Base-by-base conservation (phyloP, 1,284 basidiomycete species). In the Cerioporus squamosus region DNA sequence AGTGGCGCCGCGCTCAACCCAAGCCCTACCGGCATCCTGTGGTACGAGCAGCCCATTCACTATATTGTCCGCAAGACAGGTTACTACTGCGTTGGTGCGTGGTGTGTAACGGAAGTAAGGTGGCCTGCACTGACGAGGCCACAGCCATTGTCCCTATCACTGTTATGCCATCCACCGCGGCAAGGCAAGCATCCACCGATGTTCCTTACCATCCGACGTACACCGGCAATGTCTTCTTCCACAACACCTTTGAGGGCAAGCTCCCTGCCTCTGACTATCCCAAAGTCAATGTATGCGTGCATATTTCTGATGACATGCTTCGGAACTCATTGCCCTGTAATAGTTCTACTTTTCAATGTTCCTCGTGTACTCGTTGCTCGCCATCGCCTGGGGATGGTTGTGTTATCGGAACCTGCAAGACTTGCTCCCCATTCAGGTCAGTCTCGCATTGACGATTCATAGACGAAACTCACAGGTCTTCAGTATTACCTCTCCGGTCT, bases 401-500 rank as follows among this genome's bases (percentile, higher is more conserved):
- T 98, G 94, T 72, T 91, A 89, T 72, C 85, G 83, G 66, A 88
- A 97, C 72, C 77, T 88, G 44, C 82, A 90, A 47, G 94, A 98
- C 65, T 79, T 97, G 17, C 81, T 97, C 50, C 92, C 93, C 0
- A 87, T 95, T 49, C 93, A 95, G 77, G 91, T 91, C 61, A 53
- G 80, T 69, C 14, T 5, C n/a, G 8, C 15, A 4, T 15, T 18
- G 8, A 20, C 18, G 17, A 12, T 12, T 18, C 23, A 29, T 5
- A 20, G 18, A 22, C 20, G 23, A 18, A 8, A 24, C 51, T 53
- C 39, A 45, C 10, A 5, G 7, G 31, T n/a, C 22, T 43, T 18
- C 73, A 98, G 88, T 90, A 95, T 74, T 98, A 99, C 77, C 84
- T 99, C 51, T 95, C 96, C n/a, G 90, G 90, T 57, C 87, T 96